Evolutionary conservation across 768 basidiomycete species (phyloP), one percentile per base, ranked within the genome.

Genomic region (Tylopilus plumbeoviolaceoides): DNA sequence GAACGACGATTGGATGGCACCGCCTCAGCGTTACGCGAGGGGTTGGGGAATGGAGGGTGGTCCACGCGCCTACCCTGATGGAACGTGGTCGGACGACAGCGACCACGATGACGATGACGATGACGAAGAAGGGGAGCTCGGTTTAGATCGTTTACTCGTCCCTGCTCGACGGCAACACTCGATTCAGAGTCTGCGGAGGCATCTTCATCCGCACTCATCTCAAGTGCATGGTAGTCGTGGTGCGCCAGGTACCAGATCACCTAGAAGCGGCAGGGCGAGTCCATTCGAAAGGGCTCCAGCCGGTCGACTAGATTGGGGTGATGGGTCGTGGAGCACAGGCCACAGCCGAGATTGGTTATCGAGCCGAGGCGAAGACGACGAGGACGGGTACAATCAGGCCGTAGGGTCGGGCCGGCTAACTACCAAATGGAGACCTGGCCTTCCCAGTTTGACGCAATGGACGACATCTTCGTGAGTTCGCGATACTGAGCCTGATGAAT

Each of bases 141-240:
- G 83, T 61, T 73, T 89, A 38, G 82, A 85, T 15, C 76, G 78
- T 25, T 75, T 89, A 50, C 79, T 90, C 33, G 80, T 86, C 25
- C 85, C 81, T 8, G 77, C 88, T 18, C 86, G 82, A 64, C 75
- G 87, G 25, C 87, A 90, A 62, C 78, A 83, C 54, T 88, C 87
- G 17, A 89, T 89, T 56, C 79, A 75, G 59, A 88, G 86, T 64
- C 70, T 90, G 51, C 74, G 86, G 51, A 83, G 74, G 55, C 87
- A 88, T 59, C 72, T 89, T 18, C 72, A 70, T 2, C 68, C 64
- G 46, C 35, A 54, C 30, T 42, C 30, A n/a, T 43, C 59, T 7
- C 58, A 28, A 27, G 15, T 44, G 25, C 49, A 39, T 30, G 51
- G 31, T 39, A 59, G 56, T 12, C 63, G 56, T n/a, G 58, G 58